phyloP scores from a whole-genome alignment of 148 eudicot genomes.

The Persicaria tinctoria region DNA sequence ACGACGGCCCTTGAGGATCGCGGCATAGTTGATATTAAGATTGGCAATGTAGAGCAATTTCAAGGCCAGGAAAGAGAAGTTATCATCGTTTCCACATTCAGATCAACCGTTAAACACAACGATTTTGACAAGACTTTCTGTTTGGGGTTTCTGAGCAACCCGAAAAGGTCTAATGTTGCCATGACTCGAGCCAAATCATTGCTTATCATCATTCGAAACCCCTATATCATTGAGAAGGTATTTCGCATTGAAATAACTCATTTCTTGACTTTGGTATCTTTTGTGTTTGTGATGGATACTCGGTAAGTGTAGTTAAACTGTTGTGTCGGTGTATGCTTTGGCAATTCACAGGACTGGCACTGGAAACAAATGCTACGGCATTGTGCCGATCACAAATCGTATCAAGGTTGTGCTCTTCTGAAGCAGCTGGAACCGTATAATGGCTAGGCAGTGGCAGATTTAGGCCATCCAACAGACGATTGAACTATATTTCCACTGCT shows the following conservation, averaged over 20 bases:
- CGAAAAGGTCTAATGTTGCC: slow-evolving; percentile 88
- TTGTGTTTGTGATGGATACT: neutral
- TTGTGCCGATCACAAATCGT: slow-evolving; percentile 61
- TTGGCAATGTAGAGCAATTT: slow-evolving; percentile 94
- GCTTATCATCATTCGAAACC: slow-evolving; percentile 80
- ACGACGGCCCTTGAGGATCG: slow-evolving; percentile 47
- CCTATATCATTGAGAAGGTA: slow-evolving; percentile 90
- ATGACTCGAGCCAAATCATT: slow-evolving; percentile 87
- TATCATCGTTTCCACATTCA: slow-evolving; percentile 80
- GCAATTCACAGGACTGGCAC: slow-evolving; percentile 48
- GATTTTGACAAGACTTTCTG: slow-evolving; percentile 60
- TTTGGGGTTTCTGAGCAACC: slow-evolving; percentile 90
- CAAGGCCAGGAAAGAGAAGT: slow-evolving; percentile 90
- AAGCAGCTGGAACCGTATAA: slow-evolving; percentile 21
- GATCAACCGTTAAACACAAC: slow-evolving; percentile 79
- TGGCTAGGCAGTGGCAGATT: slow-evolving; percentile 4
- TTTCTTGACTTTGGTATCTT: neutral
- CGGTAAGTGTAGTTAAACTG: neutral
- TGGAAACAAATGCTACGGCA: slow-evolving; percentile 81
- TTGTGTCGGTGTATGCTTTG: slow-evolving; percentile 10
- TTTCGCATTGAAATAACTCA: neutral
- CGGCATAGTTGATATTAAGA: slow-evolving; percentile 37
- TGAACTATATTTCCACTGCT: no score
- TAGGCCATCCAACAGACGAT: slow-evolving; percentile 3
- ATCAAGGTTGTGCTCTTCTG: slow-evolving; percentile 77